Conservation (phyloP, 78 protist species). For the Dictyostelium purpureum region DNA sequence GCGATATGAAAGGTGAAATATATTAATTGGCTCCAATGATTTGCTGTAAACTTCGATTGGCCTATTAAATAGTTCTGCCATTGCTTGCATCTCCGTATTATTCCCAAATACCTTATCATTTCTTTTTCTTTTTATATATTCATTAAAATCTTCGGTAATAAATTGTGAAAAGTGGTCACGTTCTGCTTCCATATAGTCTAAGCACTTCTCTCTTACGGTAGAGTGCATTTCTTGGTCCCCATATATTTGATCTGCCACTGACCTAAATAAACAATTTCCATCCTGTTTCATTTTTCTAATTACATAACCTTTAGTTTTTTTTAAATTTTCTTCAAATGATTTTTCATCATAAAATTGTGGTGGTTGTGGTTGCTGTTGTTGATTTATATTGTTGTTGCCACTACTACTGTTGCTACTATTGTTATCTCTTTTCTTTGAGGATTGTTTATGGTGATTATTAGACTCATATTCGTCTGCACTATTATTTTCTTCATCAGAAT, state of each 20-base stretch:
- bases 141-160: constrained; percentile 81
- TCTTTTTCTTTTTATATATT: constrained; percentile 78
- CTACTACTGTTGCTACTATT: not conserved
- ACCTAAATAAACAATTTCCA: constrained; percentile 86
- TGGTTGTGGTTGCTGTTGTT: not conserved
- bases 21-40: constrained; percentile 75
- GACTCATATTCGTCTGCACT: constrained; percentile 76
- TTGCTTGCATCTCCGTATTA: constrained; percentile 87
- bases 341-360: constrained; percentile 39
- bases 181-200: constrained; percentile 78
- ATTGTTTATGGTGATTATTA: not conserved
- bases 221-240: constrained; percentile 88
- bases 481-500: constrained; percentile 68
- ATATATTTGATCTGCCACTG: constrained; percentile 84
- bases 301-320: constrained; percentile 47
- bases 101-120: constrained; percentile 66
- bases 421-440: not conserved
- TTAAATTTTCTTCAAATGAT: constrained; percentile 67
- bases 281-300: constrained; percentile 79
- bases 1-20: constrained; percentile 58
- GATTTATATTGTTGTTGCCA: not conserved
- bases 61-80: constrained; percentile 83
- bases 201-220: constrained; percentile 68
- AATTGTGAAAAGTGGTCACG: constrained; percentile 87
- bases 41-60: constrained; percentile 80